Evolutionary conservation across 768 basidiomycete species (phyloP).

Genomic region (Clavaria fumosa): DNA sequence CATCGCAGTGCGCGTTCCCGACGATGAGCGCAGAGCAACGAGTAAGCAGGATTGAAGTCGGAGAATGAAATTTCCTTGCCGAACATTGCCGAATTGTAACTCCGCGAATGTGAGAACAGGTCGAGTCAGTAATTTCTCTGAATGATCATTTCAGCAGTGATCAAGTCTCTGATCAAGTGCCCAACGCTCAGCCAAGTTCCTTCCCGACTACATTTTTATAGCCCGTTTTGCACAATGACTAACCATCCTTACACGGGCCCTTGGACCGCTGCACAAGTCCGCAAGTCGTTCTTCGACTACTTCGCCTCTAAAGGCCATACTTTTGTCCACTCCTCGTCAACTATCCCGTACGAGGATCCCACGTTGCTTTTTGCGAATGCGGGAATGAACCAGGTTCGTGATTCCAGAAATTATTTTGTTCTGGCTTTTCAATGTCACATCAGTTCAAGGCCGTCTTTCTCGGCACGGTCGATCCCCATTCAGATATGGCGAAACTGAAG

Average conservation of each 20-base stretch:
- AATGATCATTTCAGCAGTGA: neutral
- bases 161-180: neutral
- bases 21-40: no score
- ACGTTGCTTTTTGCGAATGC: conserved; percentile 97
- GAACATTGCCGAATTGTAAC: conserved; percentile 10
- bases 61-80: no score
- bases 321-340: conserved; percentile 81
- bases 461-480: conserved; percentile 93
- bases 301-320: conserved; percentile 71
- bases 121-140: neutral
- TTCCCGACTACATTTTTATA: conserved; percentile 10
- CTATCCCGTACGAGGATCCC: conserved; percentile 95
- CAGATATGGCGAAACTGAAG: conserved; percentile 77
- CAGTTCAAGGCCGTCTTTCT: conserved; percentile 96
- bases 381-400: conserved; percentile 80
- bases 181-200: conserved; percentile 5
- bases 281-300: conserved; percentile 83
- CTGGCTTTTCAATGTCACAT: conserved; percentile 11
- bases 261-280: conserved; percentile 74
- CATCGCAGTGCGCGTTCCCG: no score
- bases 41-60: no score
- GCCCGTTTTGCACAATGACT: conserved; percentile 23
- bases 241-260: conserved; percentile 24
- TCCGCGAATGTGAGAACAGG: conserved; percentile 7
- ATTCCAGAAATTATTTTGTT: conserved; percentile 1